These are phyloP conservation scores for Vigna mungo DNA, from an alignment of 306 rosid species.

Conservation along the genomic window DNA sequence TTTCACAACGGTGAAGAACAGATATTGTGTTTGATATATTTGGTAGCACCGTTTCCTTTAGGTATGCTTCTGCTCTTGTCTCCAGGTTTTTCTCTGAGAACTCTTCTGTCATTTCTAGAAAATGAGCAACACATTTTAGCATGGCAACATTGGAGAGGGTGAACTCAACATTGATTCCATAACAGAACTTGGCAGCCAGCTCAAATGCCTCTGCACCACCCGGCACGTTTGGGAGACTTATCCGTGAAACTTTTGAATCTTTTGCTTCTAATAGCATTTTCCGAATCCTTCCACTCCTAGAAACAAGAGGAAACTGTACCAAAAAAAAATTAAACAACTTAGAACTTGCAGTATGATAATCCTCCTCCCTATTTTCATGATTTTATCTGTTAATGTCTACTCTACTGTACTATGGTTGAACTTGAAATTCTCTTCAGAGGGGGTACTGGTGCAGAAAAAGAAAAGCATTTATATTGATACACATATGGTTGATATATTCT, in stretches of 20 bases:
- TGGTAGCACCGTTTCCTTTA: slow-evolving; percentile 74
- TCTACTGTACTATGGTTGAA: slow-evolving; percentile 1
- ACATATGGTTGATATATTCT: background rate
- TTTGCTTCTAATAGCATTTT: slow-evolving; percentile 80
- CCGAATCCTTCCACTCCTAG: slow-evolving; percentile 87
- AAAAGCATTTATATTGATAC: slow-evolving; percentile 13
- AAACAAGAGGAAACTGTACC: slow-evolving; percentile 89
- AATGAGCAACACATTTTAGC: slow-evolving; percentile 78
- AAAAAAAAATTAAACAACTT: slow-evolving; percentile 8
- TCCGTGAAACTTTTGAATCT: slow-evolving; percentile 73
- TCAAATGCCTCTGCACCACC: slow-evolving; percentile 95
- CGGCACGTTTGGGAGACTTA: slow-evolving; percentile 69
- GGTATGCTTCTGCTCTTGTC: slow-evolving; percentile 67
- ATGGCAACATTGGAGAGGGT: slow-evolving; percentile 78
- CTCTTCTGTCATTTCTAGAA: slow-evolving; percentile 93
- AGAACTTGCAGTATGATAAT: background rate
- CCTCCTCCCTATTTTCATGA: background rate
- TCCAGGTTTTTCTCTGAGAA: slow-evolving; percentile 78
- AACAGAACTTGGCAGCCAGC: slow-evolving; percentile 90
- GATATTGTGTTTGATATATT: slow-evolving; percentile 75
- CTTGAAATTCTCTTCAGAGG: slow-evolving; percentile 29
- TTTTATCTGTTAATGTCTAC: slow-evolving; percentile 29
- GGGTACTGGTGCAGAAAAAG: slow-evolving; percentile 26
- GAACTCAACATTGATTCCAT: slow-evolving; percentile 77
- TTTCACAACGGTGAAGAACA: slow-evolving; percentile 88